A percentile compares a stretch with the other conserved stretches of the same genome.
These are phyloP conservation scores for Rhamnella rubrinervis DNA, from an alignment of 331 rosid genomes.

Conservation along the genomic window DNA sequence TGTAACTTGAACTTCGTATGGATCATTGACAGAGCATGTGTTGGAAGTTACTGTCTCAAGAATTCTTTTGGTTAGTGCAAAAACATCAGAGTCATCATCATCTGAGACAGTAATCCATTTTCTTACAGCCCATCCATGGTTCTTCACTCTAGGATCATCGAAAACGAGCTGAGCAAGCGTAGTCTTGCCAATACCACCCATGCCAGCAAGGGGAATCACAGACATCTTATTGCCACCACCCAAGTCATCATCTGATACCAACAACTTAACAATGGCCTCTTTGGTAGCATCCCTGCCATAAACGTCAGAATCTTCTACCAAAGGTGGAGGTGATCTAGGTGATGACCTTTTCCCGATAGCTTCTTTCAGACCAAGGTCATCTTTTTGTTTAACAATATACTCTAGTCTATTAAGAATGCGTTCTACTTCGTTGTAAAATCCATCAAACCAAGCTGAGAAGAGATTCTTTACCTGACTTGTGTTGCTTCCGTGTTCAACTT, in stretches of 20 bases:
- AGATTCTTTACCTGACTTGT: conserved; percentile 6
- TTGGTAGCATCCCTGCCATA: conserved; percentile 19
- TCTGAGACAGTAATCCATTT: conserved; percentile 17
- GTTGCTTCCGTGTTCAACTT: neutral
- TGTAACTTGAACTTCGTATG: conserved; percentile 4
- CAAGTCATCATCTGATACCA: conserved; percentile 14
- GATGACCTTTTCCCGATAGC: neutral
- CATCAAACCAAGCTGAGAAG: conserved; percentile 8
- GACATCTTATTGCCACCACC: neutral
- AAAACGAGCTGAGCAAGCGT: conserved; percentile 19
- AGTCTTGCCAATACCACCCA: conserved; percentile 30
- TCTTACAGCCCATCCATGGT: neutral
- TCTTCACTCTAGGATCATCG: conserved; percentile 12
- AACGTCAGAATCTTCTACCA: conserved; percentile 15
- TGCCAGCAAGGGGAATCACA: conserved; percentile 28
- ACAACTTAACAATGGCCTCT: conserved; percentile 4
- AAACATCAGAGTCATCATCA: conserved; percentile 7
- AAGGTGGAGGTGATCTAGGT: conserved; percentile 4
- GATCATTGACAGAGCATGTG: neutral
- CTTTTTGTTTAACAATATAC: conserved; percentile 7
- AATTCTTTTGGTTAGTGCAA: neutral
- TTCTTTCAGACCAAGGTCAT: conserved; percentile 11
- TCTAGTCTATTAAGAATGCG: conserved; percentile 14
- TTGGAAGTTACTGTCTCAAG: neutral
- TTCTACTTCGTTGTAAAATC: neutral